Evolutionary conservation across 2,329 filamentous ascomycete species (phyloP), one percentile per base, ranked within the genome.

Genomic region (Chrysosporium queenslandicum): DNA sequence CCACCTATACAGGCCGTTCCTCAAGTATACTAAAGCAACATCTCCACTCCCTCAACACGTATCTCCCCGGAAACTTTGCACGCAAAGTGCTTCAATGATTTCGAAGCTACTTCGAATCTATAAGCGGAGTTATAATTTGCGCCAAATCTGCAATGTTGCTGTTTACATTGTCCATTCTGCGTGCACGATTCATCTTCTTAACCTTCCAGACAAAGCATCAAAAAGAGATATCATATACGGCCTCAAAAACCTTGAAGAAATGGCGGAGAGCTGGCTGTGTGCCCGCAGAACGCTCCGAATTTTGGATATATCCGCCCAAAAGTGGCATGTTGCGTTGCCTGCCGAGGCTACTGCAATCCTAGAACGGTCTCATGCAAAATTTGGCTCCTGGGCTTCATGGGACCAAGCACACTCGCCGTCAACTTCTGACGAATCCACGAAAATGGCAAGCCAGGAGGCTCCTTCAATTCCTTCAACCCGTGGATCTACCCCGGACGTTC

Each of bases 81-180:
- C 89, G 0, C 86, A 91, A 63, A 90, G 92, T 50, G 91, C 92
- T 0, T 82, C 84, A 1, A 83, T 84, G 58, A 92, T 97, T 52
- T 96, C 90, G 0, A 97, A 96, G 64, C 74, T 96, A n/a, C 84
- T 96, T 71, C 83, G 92, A 0, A 73, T 96, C 1, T 98, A 97
- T 71, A 96, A 94, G 67, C 87, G 91, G 59, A 84, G 84, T 1
- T 94, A 95, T 67, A 88, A 91, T 8, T 72, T 97, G 11, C 82
- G 88, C 3, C 91, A 97, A 65, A 95, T 98, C 30, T 94, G 87
- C 71, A 97, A 97, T 63, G 88, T 97, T 61, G 90, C 86, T 2
- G 89, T 97, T 0, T 98, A 98, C 67, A 96, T 97, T 70, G 78
- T 86, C 0, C 91, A 97, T 66, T 92, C 88, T 3, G 90, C 92